Evolutionary conservation across 1,284 basidiomycete species (phyloP).

Genomic region (Puccinia brachypodii): DNA sequence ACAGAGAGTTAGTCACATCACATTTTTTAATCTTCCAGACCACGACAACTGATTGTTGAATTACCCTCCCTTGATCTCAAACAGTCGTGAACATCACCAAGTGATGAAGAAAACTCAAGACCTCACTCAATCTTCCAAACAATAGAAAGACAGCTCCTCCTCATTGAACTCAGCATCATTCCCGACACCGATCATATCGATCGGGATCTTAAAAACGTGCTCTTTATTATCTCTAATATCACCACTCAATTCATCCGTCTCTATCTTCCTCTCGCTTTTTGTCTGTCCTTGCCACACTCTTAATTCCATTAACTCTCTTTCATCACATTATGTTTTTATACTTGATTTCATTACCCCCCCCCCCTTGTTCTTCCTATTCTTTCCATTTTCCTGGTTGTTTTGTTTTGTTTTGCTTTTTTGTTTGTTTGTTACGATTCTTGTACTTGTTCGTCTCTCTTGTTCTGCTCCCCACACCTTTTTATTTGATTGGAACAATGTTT

Average conservation of each 20-base stretch:
- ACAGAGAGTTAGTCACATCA: conserved; percentile 34
- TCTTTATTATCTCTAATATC: conserved; percentile 13
- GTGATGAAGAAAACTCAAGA: background rate
- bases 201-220: background rate
- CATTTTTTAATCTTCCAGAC: background rate
- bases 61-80: background rate
- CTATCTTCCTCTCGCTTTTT: background rate
- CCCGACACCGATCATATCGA: background rate
- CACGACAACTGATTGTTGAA: background rate
- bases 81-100: conserved; percentile 34
- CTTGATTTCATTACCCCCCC: too few relatives aligned
- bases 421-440: too few relatives aligned
- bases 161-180: background rate
- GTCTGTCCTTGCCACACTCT: background rate
- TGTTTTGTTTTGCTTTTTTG: too few relatives aligned
- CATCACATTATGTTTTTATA: too few relatives aligned
- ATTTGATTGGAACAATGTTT: too few relatives aligned
- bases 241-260: background rate
- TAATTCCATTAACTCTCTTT: background rate
- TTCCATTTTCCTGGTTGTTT: too few relatives aligned
- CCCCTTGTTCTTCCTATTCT: too few relatives aligned
- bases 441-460: too few relatives aligned
- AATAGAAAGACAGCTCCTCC: background rate
- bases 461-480: too few relatives aligned
- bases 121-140: background rate